Evolutionary conservation across 1,284 basidiomycete species (phyloP).

Genomic region (Moesziomyces sp.): DNA sequence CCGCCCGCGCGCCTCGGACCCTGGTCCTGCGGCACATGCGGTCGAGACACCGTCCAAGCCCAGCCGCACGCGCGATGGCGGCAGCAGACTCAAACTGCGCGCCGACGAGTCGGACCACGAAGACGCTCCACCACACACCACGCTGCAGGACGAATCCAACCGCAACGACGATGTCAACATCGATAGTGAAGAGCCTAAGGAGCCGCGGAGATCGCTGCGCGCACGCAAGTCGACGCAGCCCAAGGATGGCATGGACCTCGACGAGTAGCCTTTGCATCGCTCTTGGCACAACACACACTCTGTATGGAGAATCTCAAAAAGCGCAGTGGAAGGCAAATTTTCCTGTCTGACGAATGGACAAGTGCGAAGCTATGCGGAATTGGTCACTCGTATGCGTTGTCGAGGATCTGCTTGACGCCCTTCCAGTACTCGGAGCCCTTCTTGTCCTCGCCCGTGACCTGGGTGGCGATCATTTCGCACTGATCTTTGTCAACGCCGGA

Average conservation of each 20-base stretch:
- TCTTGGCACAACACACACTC: not conserved
- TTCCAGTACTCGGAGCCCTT: slow-evolving; percentile 33
- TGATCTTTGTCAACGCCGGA: slow-evolving; percentile 75
- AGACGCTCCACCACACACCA: slow-evolving; percentile 22
- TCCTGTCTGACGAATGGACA: not conserved
- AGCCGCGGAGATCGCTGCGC: slow-evolving; percentile 18
- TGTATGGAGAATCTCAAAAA: no score
- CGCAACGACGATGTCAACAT: slow-evolving; percentile 4
- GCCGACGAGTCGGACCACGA: slow-evolving; percentile 24
- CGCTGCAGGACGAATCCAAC: slow-evolving; percentile 18
- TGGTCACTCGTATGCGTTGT: slow-evolving; percentile 38
- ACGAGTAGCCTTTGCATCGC: slow-evolving; percentile 6
- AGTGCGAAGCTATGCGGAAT: not conserved
- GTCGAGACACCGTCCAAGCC: slow-evolving; percentile 34
- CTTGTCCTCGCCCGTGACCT: slow-evolving; percentile 66
- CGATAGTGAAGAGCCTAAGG: slow-evolving; percentile 11
- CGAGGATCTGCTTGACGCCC: slow-evolving; percentile 34
- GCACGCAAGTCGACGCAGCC: slow-evolving; percentile 17
- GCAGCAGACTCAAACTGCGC: slow-evolving; percentile 29
- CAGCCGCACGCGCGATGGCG: slow-evolving; percentile 6
- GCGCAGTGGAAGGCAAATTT: no score
- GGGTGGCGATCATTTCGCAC: slow-evolving; percentile 72
- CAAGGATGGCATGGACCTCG: slow-evolving; percentile 38
- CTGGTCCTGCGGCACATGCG: not conserved
- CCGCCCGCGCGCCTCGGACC: not conserved